A percentile compares a stretch with the other conserved stretches of the same genome.
These are phyloP conservation scores for Parachaetomium inaequale DNA, from an alignment of 495 filamentous ascomycete species.

Conservation along the genomic window DNA sequence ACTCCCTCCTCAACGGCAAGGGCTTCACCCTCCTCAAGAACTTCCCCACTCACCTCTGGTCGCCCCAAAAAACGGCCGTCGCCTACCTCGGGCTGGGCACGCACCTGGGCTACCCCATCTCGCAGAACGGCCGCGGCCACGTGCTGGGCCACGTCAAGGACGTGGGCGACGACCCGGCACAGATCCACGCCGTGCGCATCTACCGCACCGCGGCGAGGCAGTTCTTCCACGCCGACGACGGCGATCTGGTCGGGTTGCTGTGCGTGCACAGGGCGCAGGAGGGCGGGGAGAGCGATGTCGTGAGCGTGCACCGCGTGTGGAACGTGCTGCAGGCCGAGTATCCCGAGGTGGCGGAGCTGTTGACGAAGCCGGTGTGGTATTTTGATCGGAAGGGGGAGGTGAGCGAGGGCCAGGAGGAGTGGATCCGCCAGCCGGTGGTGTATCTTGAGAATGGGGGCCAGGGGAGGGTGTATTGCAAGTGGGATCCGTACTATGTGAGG, in stretches of 20 bases:
- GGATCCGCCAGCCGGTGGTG: constrained; percentile 67
- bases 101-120: constrained; percentile 79
- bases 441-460: constrained; percentile 59
- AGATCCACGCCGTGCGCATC: constrained; percentile 80
- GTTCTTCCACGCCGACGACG: constrained; percentile 76
- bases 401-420: constrained; percentile 68
- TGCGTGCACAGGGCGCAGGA: constrained; percentile 75
- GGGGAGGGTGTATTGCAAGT: constrained; percentile 55
- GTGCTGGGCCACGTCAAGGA: constrained; percentile 90
- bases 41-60: constrained; percentile 73
- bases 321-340: constrained; percentile 70
- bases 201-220: constrained; percentile 84
- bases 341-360: constrained; percentile 71
- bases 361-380: constrained; percentile 82
- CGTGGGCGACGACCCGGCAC: constrained; percentile 73
- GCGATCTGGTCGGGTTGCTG: constrained; percentile 79
- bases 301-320: constrained; percentile 76
- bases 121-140: constrained; percentile 83
- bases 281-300: constrained; percentile 82
- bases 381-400: constrained; percentile 92
- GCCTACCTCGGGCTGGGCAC: constrained; percentile 91
- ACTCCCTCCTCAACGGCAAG: constrained; percentile 75
- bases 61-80: constrained; percentile 72
- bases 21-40: constrained; percentile 89
- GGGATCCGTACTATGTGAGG: constrained; percentile 76